Evolutionary conservation across 1,284 basidiomycete species (phyloP).

Genomic region (Rugosomyces carneus): DNA sequence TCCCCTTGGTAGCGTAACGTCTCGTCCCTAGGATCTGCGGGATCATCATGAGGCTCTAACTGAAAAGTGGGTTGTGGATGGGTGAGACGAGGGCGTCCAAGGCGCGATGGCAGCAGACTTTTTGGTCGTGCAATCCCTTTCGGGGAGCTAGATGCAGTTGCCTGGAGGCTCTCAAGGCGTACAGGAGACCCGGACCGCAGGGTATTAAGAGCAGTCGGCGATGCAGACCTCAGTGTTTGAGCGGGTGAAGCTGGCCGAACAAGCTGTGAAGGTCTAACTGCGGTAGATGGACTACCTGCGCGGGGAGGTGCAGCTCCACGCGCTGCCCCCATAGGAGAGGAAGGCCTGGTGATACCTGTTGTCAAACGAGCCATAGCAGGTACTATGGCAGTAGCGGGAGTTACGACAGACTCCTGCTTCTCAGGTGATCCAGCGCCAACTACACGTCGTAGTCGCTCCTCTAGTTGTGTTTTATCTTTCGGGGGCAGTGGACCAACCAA

Average conservation of each 20-base stretch:
- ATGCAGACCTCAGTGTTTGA: slow-evolving; percentile 40
- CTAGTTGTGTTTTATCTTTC: slow-evolving; percentile 88
- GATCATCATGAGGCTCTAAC: slow-evolving; percentile 20
- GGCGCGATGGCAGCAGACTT: slow-evolving; percentile 62
- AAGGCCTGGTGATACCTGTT: slow-evolving; percentile 42
- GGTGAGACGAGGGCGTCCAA: slow-evolving; percentile 52
- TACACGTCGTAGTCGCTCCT: slow-evolving; percentile 83
- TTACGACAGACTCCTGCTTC: slow-evolving; percentile 29
- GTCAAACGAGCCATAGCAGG: slow-evolving; percentile 47
- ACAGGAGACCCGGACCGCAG: slow-evolving; percentile 47
- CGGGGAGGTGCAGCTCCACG: slow-evolving; percentile 46
- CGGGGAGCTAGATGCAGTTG: slow-evolving; percentile 38
- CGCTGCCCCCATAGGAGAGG: slow-evolving; percentile 41
- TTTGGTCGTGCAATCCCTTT: slow-evolving; percentile 47
- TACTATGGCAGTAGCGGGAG: slow-evolving; percentile 24
- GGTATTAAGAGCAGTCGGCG: slow-evolving; percentile 38
- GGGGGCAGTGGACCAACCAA: slow-evolving; percentile 71
- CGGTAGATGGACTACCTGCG: slow-evolving; percentile 55
- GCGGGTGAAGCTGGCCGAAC: slow-evolving; percentile 61
- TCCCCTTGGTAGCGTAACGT: slow-evolving; percentile 7
- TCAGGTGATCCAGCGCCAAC: slow-evolving; percentile 55
- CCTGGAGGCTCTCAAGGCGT: slow-evolving; percentile 26
- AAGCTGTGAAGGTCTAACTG: slow-evolving; percentile 44
- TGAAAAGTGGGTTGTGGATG: slow-evolving; percentile 25
- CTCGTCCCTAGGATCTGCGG: slow-evolving; percentile 15